Evolutionary conservation across 1,139 yeast species (phyloP), one percentile per base, ranked within the genome.

Genomic region (Suhomyces kunorum): DNA sequence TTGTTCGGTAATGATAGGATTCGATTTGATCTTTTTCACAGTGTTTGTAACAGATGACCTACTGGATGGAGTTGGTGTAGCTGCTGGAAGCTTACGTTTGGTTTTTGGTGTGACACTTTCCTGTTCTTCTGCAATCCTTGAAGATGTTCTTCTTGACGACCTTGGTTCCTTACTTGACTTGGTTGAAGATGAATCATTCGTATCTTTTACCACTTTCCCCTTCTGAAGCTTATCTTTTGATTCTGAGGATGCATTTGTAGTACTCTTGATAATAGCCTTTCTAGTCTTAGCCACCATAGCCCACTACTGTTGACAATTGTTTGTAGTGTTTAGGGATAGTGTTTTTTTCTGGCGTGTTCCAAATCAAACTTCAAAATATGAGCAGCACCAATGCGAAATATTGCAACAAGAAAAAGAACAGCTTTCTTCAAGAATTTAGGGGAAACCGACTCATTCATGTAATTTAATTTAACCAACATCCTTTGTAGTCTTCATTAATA

Each of bases 1-100:
- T 32, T 58, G 55, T 38, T 68, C 73, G 1, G 70, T 58, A 32
- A 66, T 54, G 15, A 50, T 48, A 7, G 46, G 44, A 19, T 36
- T 38, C 13, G 46, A 27, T 22, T 38, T 40, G n/a, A 24, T 18
- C 15, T 38, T 41, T 17, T 38, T 38, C 28, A 7, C 11, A 1
- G 24, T 14, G 16, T 22, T 27, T 8, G 25, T 23, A 11, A 29
- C 15, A 13, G 15, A 22, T 7, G 18, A 8, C 8, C 16, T n/a
- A 13, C 35, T 17, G 16, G 19, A 18, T 13, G 23, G 33, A 6
- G 32, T 13, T 6, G 45, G 37, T 3, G 43, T 34, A 4, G 31
- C 24, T 6, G 28, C 22, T 3, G 37, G 27, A 8, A 18, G 29
- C 14, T 34, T 42, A 19, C 40, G 27, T 22, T 42, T 42, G 14